Evolutionary conservation across 805 yeast species (phyloP), one percentile per base, ranked within the genome.

Genomic region (Sungouiozyma intestinalis): DNA sequence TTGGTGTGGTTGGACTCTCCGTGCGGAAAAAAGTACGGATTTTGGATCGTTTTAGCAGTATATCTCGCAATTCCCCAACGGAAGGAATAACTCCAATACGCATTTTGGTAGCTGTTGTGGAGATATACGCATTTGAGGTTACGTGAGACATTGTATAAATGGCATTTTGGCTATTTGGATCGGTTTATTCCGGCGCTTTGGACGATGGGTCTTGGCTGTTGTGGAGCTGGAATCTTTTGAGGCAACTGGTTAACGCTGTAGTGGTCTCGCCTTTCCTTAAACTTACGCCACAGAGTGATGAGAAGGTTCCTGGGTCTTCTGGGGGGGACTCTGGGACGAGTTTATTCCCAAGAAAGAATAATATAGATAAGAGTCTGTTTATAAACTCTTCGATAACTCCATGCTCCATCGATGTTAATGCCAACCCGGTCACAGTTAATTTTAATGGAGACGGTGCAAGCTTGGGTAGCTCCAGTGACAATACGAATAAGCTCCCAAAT

Each of bases 331-430:
- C 16, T 36, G n/a, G n/a, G n/a, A n/a, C 39, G 11, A n/a, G n/a
- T n/a, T 33, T 56, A 6, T 58, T 54, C 31, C 62, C 63, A 4
- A 47, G 40, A 42, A 45, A 34, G 46, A 55, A 46, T 46, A 53
- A 47, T 51, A 53, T 50, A 41, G 57, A 47, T 39, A 41, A 36
- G 45, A 19, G 27, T 7, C 41, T 43, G 17, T 37, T 50, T 13
- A 47, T 46, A 7, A 37, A 40, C 11, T 45, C 47, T 19, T 42
- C 60, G 1, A 53, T 49, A 15, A 51, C 55, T 3, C 62, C 63
- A 33, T 58, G 63, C 36, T 49, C 62, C 2, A 38, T 55, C 47
- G 51, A 57, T 44, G 41, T 57, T 4, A 37, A 56, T 43, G 40
- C 53, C 9, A 6, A 24, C 11, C 11, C 29, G 11, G 29, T 24